Evolutionary conservation across 2,329 filamentous ascomycete genomes (phyloP), one percentile per base, ranked within the genome.

Genomic region (Aschersonia sp.): DNA sequence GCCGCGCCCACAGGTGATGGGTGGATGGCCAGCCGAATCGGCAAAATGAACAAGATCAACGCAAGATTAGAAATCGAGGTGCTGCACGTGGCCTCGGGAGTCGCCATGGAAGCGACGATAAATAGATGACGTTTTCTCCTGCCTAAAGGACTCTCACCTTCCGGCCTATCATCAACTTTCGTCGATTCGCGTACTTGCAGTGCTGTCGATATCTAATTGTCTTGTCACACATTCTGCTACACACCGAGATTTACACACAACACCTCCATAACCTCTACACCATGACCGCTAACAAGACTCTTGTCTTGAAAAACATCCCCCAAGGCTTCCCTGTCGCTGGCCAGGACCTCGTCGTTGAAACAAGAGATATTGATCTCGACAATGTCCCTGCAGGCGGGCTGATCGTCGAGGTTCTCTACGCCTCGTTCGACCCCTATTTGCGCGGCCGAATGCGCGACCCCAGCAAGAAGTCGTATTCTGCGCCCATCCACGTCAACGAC

Each of bases 401-500:
- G 41, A 63, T 94, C 45, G 67, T 83, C 53, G 77, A 87, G 67
- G 77, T 84, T 56, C 75, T 83, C 58, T 87, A 84, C 63, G 72
- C 80, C 53, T 89, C 85, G 41, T 84, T 84, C 67, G 88, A 94
- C 64, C 88, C 88, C 2, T 94, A 94, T 70, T 79, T 85, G 71
- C 84, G 89, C 49, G 84, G 84, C 51, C 77, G 78, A 55, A 89
- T 94, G 84, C 81, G 86, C 45, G 65, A 72, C 45, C 60, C 84
- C 5, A 62, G 70, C 38, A 57, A 67, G 60, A 78, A 84, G 66
- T 88, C 84, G 7, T 92, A 65, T 52, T 43, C 53, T 2, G 56
- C 61, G 1, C 52, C 63, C 10, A 87, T 80, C 58, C 61, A 71
- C 12, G 63, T 85, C 44, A 72, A 73, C 60, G 65, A 76, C 55